phyloP scores from a whole-genome alignment of 768 basidiomycete species.

The Antrodiella citrinella region DNA sequence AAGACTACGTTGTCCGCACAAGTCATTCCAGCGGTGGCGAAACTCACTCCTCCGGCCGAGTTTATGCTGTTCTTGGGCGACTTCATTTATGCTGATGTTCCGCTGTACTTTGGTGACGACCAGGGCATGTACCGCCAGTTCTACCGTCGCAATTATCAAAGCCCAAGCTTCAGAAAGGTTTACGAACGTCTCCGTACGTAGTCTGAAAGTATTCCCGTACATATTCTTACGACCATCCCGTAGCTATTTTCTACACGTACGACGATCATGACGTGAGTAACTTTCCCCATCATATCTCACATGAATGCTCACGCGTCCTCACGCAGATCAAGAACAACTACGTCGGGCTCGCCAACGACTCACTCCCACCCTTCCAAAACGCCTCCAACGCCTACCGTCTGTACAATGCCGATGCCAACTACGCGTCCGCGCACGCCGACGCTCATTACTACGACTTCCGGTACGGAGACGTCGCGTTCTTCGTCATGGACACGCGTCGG shows the following conservation, averaged over 20 bases:
- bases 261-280: conserved; percentile 60
- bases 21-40: conserved; percentile 2
- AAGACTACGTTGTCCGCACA: not conserved
- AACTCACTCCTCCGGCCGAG: conserved; percentile 28
- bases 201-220: not conserved
- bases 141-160: conserved; percentile 61
- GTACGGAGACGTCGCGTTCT: conserved; percentile 65
- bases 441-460: conserved; percentile 53
- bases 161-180: conserved; percentile 55
- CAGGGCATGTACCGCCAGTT: conserved; percentile 52
- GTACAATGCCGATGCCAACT: conserved; percentile 61
- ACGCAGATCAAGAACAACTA: conserved; percentile 59
- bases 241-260: conserved; percentile 64
- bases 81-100: conserved; percentile 71
- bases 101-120: conserved; percentile 50
- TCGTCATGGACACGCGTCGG: conserved; percentile 67
- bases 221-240: conserved; percentile 3
- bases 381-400: conserved; percentile 49
- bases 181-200: conserved; percentile 63
- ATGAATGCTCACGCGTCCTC: conserved; percentile 6
- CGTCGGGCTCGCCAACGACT: conserved; percentile 45
- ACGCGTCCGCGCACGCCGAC: conserved; percentile 31
- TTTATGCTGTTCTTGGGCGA: conserved; percentile 70
- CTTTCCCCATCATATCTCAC: not conserved
- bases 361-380: conserved; percentile 45